phyloP scores from a whole-genome alignment of 768 basidiomycete genomes.

The Lentinus brumalis region DNA sequence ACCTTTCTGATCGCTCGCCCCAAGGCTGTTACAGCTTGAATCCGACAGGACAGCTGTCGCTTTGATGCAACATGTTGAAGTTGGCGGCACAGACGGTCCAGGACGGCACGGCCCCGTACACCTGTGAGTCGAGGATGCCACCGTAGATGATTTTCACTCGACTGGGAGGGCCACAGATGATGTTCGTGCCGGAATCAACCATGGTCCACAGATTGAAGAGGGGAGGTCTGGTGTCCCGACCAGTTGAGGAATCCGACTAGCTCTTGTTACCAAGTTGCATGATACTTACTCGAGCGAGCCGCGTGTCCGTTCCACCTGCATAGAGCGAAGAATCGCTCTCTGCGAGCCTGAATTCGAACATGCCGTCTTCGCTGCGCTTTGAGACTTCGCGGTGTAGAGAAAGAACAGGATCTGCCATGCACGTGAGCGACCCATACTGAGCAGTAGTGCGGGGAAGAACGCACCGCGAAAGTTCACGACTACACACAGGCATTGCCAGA shows the following conservation, averaged over 20 bases:
- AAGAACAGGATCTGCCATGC: conserved; percentile 17
- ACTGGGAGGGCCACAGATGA: conserved; percentile 30
- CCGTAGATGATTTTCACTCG: conserved; percentile 25
- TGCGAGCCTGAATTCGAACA: conserved; percentile 26
- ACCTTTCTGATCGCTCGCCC: background rate
- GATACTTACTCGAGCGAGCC: conserved; percentile 24
- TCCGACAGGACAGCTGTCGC: background rate
- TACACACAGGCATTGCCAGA: too few species aligned
- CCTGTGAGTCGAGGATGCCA: conserved; percentile 20
- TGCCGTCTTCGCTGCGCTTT: conserved; percentile 5
- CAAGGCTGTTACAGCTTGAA: conserved; percentile 11
- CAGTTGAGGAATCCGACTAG: background rate
- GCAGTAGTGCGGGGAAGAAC: background rate
- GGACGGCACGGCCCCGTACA: conserved; percentile 28
- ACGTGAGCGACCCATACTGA: background rate
- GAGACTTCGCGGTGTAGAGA: conserved; percentile 26
- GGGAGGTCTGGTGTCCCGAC: too few species aligned
- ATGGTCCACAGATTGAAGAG: conserved; percentile 20
- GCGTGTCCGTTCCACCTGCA: conserved; percentile 20
- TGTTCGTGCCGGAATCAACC: conserved; percentile 34
- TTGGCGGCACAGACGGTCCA: conserved; percentile 34
- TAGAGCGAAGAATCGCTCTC: conserved; percentile 22
- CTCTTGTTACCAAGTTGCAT: conserved; percentile 20
- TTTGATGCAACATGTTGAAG: conserved; percentile 26
- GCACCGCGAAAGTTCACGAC: background rate